phyloP scores from a whole-genome alignment of 495 filamentous ascomycete genomes.

The Penicillium egyptiacum region DNA sequence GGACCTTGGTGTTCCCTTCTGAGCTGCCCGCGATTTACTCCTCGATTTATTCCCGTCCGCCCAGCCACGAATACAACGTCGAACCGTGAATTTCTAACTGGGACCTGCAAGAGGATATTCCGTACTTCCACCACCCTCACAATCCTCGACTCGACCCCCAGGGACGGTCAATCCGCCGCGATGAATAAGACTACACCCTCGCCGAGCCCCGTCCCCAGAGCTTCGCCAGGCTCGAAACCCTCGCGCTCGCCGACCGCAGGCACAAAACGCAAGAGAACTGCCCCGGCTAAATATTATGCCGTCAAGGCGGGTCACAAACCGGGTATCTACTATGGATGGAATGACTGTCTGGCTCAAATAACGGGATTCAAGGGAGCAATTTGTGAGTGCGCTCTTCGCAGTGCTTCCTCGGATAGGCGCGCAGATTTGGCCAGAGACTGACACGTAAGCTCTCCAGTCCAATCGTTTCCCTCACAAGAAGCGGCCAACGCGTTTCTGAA shows the following conservation, averaged over 20 bases:
- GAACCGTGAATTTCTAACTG: not conserved
- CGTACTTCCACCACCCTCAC: not conserved
- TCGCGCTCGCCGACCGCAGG: conserved; percentile 47
- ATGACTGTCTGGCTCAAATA: conserved; percentile 76
- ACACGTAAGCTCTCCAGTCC: conserved; percentile 54
- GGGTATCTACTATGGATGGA: conserved; percentile 85
- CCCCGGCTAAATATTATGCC: conserved; percentile 77
- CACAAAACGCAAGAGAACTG: conserved; percentile 63
- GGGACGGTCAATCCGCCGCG: conserved; percentile 4
- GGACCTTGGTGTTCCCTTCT: conserved; percentile 33
- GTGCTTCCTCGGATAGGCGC: not conserved
- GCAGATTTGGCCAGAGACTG: conserved; percentile 8
- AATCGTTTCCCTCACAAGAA: conserved; percentile 72
- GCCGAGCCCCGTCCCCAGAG: conserved; percentile 37
- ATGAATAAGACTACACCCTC: conserved; percentile 44
- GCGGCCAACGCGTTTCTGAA: conserved; percentile 79
- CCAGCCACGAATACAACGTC: conserved; percentile 13
- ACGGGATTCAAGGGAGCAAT: conserved; percentile 80
- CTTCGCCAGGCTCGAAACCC: conserved; percentile 29
- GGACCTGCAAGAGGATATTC: not conserved
- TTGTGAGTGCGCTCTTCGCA: conserved; percentile 56
- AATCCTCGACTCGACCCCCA: not conserved
- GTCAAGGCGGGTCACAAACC: conserved; percentile 75
- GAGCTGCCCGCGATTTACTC: conserved; percentile 32
- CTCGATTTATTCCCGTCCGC: conserved; percentile 19